Evolutionary conservation across 2,329 filamentous ascomycete genomes (phyloP).

Genomic region (Parastagonospora nodorum): DNA sequence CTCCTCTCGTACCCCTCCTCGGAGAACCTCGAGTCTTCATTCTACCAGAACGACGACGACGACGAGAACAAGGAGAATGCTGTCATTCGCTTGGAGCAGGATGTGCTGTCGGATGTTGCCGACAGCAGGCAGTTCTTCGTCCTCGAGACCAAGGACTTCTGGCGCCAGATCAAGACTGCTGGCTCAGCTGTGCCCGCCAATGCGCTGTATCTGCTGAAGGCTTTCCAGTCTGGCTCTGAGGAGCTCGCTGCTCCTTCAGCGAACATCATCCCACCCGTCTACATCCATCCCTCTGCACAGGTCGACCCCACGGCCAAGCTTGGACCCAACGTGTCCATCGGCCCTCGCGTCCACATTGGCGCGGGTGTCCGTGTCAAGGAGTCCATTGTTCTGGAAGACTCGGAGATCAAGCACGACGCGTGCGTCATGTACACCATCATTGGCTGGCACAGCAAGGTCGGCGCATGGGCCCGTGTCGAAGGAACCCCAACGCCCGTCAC

Average conservation of each 20-base stretch:
- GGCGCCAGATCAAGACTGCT: slow-evolving; percentile 99
- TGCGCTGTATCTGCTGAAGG: slow-evolving; percentile 93
- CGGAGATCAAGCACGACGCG: slow-evolving; percentile 94
- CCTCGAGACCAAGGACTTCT: slow-evolving; percentile 98
- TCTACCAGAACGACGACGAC: slow-evolving; percentile 66
- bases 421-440: slow-evolving; percentile 96
- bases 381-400: slow-evolving; percentile 91
- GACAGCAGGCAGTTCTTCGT: slow-evolving; percentile 99
- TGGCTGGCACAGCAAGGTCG: slow-evolving; percentile 93
- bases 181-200: slow-evolving; percentile 97
- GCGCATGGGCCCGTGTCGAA: slow-evolving; percentile 97
- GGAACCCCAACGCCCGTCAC: slow-evolving; percentile 86
- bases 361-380: slow-evolving; percentile 93
- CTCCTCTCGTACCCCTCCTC: slow-evolving; percentile 94
- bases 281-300: slow-evolving; percentile 88
- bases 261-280: slow-evolving; percentile 89
- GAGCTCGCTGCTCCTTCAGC: slow-evolving; percentile 84
- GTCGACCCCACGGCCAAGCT: slow-evolving; percentile 96
- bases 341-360: slow-evolving; percentile 82
- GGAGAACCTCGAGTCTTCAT: slow-evolving; percentile 81
- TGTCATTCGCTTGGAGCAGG: slow-evolving; percentile 93
- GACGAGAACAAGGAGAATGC: slow-evolving; percentile 79
- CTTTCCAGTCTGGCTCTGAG: slow-evolving; percentile 78
- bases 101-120: slow-evolving; percentile 92
- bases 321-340: slow-evolving; percentile 94